Evolutionary conservation across 2,329 filamentous ascomycete species (phyloP).

Genomic region (Penicillium sp.): DNA sequence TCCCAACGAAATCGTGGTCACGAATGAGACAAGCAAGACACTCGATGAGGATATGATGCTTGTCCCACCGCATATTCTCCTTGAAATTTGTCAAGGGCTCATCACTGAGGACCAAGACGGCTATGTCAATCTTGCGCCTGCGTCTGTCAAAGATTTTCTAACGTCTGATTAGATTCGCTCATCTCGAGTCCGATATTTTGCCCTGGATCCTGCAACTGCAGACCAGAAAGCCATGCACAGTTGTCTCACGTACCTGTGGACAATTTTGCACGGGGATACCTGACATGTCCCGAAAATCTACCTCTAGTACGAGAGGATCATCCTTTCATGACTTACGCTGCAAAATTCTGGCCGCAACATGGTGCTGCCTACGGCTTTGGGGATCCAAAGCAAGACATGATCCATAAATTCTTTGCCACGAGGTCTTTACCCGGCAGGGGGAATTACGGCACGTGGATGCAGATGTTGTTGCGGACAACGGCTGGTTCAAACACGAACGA

Average conservation of each 20-base stretch:
- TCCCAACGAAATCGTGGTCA: constrained; percentile 17
- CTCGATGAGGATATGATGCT: constrained; percentile 23
- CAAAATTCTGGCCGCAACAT: constrained; percentile 17
- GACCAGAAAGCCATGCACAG: constrained; percentile 15
- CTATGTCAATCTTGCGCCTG: constrained; percentile 14
- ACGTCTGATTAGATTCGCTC: constrained; percentile 19
- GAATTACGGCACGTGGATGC: constrained; percentile 20
- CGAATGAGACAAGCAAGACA: constrained; percentile 7
- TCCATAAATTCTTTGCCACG: constrained; percentile 17
- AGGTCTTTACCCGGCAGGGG: constrained; percentile 12
- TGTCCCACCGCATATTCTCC: constrained; percentile 15
- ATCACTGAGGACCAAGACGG: constrained; percentile 14
- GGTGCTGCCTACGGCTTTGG: constrained; percentile 6
- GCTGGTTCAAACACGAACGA: background rate
- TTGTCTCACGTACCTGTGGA: constrained; percentile 17
- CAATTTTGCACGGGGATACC: constrained; percentile 18
- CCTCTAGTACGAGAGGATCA: background rate
- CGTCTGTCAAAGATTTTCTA: constrained; percentile 19
- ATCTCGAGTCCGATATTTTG: constrained; percentile 16
- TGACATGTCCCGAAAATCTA: background rate
- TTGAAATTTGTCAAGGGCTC: constrained; percentile 19
- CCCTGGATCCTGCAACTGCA: constrained; percentile 12
- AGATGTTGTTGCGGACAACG: constrained; percentile 6
- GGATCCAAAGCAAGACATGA: background rate
- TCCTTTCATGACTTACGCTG: constrained; percentile 15